These are phyloP conservation scores for Plasmodium reichenowi DNA, from an alignment of 169 alveolate genomes.

Conservation along the genomic window DNA sequence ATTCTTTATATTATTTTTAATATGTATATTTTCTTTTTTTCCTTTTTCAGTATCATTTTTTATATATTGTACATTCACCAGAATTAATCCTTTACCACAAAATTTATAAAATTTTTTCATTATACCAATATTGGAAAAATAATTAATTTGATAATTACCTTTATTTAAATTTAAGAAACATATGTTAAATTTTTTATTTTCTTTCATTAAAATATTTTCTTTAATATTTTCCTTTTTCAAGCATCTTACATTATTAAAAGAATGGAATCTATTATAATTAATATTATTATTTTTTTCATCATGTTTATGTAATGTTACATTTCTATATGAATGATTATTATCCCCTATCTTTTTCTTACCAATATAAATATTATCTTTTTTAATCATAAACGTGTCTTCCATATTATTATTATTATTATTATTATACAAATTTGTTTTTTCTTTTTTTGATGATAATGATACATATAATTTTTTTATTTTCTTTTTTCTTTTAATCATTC, in stretches of 20 bases:
- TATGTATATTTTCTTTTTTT: background rate
- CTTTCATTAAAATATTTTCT: slow-evolving; percentile 6
- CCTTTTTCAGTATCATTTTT: background rate
- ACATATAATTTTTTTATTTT: too few species aligned
- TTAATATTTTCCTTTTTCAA: slow-evolving; percentile 22
- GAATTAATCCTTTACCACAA: slow-evolving; percentile 67
- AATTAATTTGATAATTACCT: slow-evolving; percentile 42
- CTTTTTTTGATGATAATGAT: background rate
- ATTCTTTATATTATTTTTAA: background rate
- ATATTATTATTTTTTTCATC: background rate
- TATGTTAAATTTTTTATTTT: slow-evolving; percentile 49
- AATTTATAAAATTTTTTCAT: slow-evolving; percentile 48
- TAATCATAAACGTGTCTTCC: background rate
- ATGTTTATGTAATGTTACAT: background rate
- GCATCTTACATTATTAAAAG: background rate
- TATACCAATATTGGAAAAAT: slow-evolving; percentile 42
- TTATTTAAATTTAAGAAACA: slow-evolving; percentile 47
- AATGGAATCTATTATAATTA: too few species aligned
- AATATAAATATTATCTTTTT: too few species aligned
- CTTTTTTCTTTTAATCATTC: background rate
- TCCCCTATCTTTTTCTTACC: background rate
- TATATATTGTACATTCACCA: slow-evolving; percentile 60
- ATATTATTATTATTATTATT: background rate
- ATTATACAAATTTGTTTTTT: background rate
- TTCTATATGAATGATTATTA: background rate